phyloP scores from a whole-genome alignment of 345 rosid genomes.

The Conringia planisiliqua region DNA sequence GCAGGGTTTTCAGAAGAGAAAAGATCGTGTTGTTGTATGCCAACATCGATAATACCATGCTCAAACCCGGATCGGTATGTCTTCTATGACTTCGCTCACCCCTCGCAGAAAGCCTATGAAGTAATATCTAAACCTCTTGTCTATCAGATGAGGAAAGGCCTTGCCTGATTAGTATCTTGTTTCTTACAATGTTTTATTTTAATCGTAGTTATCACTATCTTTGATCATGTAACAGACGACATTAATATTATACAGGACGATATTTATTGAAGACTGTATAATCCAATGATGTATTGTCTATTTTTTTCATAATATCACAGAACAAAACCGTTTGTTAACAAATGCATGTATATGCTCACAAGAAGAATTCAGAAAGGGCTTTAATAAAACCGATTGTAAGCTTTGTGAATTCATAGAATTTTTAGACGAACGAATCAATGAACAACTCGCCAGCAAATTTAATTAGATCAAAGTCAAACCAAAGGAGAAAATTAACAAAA shows the following conservation, averaged over 20 bases:
- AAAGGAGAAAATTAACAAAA: neutral
- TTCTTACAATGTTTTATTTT: neutral
- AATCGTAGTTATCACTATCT: neutral
- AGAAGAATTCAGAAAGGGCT: neutral
- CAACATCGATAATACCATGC: conserved; percentile 25
- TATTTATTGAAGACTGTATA: conserved; percentile 2
- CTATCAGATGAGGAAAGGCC: conserved; percentile 22
- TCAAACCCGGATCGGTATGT: neutral
- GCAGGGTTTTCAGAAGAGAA: conserved; percentile 25
- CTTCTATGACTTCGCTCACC: conserved; percentile 32
- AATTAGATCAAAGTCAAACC: neutral
- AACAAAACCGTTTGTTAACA: neutral
- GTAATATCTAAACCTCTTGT: conserved; percentile 27
- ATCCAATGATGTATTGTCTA: neutral
- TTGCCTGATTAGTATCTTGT: conserved; percentile 19
- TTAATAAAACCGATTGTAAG: neutral
- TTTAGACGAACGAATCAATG: neutral
- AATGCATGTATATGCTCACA: neutral
- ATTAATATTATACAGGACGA: neutral
- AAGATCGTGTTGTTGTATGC: conserved; percentile 30
- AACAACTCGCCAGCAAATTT: neutral
- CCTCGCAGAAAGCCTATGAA: conserved; percentile 23
- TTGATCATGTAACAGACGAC: neutral
- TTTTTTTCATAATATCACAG: neutral
- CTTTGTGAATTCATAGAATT: neutral